Evolutionary conservation across 1,284 basidiomycete genomes (phyloP).

Genomic region (Pseudozyma pruni): DNA sequence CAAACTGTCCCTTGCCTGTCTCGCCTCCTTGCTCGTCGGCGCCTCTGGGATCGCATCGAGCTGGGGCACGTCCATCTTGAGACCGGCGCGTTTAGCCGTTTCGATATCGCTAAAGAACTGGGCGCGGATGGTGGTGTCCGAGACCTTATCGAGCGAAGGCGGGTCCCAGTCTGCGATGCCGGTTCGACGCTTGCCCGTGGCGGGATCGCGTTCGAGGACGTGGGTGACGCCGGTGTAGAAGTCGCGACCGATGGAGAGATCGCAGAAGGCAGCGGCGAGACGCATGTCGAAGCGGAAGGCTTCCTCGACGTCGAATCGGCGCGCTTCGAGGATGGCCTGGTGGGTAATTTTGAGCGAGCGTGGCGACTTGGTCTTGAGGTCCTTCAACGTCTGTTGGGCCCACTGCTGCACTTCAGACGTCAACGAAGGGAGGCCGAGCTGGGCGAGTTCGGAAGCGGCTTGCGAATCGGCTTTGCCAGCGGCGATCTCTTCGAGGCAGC

Average conservation of each 20-base stretch:
- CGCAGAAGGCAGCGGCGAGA: constrained; percentile 65
- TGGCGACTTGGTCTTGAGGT: constrained; percentile 58
- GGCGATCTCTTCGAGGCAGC: constrained; percentile 54
- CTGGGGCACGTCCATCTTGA: constrained; percentile 47
- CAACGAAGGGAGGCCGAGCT: constrained; percentile 32
- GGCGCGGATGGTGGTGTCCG: constrained; percentile 40
- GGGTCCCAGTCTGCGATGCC: constrained; percentile 59
- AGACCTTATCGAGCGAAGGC: constrained; percentile 50
- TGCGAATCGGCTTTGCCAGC: constrained; percentile 17
- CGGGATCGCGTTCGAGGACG: constrained; percentile 59
- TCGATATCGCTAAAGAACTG: constrained; percentile 57
- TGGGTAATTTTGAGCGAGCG: constrained; percentile 62
- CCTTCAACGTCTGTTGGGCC: constrained; percentile 55
- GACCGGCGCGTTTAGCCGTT: constrained; percentile 48
- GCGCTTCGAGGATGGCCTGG: constrained; percentile 53
- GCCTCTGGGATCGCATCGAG: constrained; percentile 34
- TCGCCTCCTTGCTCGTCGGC: constrained; percentile 18
- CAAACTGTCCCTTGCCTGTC: constrained; percentile 45
- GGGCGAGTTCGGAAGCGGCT: constrained; percentile 45
- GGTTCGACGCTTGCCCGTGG: constrained; percentile 58
- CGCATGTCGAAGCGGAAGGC: constrained; percentile 64
- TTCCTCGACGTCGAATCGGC: constrained; percentile 52
- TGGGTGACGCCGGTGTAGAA: constrained; percentile 64
- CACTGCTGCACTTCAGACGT: constrained; percentile 44
- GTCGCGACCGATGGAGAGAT: constrained; percentile 67